These are phyloP conservation scores for Persicaria maculosa DNA, from an alignment of 148 eudicot species.

Conservation along the genomic window DNA sequence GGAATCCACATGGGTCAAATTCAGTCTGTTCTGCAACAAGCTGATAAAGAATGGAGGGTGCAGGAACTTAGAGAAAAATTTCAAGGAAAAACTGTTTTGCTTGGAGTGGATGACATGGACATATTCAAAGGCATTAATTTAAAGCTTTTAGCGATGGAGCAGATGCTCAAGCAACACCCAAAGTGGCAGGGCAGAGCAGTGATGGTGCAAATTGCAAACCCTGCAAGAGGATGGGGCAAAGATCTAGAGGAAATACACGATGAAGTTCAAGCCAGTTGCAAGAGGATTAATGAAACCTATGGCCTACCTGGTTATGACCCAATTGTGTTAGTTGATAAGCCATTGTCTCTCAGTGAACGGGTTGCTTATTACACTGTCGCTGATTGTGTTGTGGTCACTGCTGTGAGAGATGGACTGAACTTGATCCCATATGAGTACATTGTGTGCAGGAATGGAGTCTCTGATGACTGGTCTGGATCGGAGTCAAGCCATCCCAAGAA, in stretches of 20 bases:
- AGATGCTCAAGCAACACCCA: constrained; percentile 40
- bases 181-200: constrained; percentile 43
- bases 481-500: constrained; percentile 31
- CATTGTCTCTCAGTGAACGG: constrained; percentile 38
- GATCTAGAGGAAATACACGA: constrained; percentile 45
- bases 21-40: constrained; percentile 32
- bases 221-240: constrained; percentile 47
- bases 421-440: constrained; percentile 58
- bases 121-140: constrained; percentile 55
- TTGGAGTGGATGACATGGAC: constrained; percentile 63
- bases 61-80: constrained; percentile 33
- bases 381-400: constrained; percentile 52
- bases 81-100: constrained; percentile 42
- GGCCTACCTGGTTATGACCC: constrained; percentile 38
- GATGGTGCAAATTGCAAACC: constrained; percentile 46
- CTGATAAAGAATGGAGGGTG: constrained; percentile 35
- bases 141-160: constrained; percentile 47
- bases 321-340: constrained; percentile 37
- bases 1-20: constrained; percentile 64
- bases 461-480: constrained; percentile 11
- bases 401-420: constrained; percentile 65
- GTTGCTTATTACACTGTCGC: constrained; percentile 45
- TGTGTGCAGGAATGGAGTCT: constrained; percentile 39
- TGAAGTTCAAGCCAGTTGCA: constrained; percentile 34
- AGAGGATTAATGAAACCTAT: constrained; percentile 32